Conservation (phyloP, 495 filamentous ascomycete genomes). For the Penicillium lividum region DNA sequence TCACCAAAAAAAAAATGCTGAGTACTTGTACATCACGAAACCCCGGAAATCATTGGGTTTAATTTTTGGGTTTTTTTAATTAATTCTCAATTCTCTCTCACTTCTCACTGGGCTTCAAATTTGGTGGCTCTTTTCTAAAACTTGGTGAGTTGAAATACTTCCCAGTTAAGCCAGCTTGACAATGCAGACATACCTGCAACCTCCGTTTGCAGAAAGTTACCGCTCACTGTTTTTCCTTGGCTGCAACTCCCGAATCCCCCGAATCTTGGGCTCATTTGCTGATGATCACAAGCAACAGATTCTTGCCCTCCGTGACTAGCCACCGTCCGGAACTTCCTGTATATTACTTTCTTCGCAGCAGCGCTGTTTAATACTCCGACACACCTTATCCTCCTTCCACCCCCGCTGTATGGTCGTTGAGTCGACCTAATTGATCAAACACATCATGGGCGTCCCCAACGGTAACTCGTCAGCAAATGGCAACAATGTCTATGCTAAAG, state of each 20-base stretch:
- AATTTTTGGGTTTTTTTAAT: background rate
- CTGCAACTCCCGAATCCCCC: background rate
- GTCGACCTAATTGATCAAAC: slow-evolving; percentile 9
- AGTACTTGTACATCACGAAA: background rate
- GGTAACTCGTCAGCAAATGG: slow-evolving; percentile 48
- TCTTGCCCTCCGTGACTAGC: slow-evolving; percentile 8
- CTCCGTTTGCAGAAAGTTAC: background rate
- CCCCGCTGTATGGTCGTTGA: slow-evolving; percentile 24
- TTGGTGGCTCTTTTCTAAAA: background rate
- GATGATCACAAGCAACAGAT: background rate
- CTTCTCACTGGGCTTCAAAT: background rate
- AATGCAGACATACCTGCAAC: background rate
- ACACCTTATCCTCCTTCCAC: slow-evolving; percentile 4
- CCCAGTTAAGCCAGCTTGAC: too few species aligned
- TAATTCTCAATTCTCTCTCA: background rate
- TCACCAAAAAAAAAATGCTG: background rate
- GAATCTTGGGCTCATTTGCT: background rate
- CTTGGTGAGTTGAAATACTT: background rate
- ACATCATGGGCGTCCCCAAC: slow-evolving; percentile 45
- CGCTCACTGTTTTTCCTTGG: background rate
- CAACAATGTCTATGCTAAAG: slow-evolving; percentile 60
- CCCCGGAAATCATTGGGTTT: background rate
- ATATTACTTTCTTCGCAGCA: slow-evolving; percentile 23
- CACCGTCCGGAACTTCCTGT: slow-evolving; percentile 22
- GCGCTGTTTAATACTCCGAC: slow-evolving; percentile 21